phyloP scores from a whole-genome alignment of 2,329 filamentous ascomycete species.

The Paracoccidioides brasiliensis region DNA sequence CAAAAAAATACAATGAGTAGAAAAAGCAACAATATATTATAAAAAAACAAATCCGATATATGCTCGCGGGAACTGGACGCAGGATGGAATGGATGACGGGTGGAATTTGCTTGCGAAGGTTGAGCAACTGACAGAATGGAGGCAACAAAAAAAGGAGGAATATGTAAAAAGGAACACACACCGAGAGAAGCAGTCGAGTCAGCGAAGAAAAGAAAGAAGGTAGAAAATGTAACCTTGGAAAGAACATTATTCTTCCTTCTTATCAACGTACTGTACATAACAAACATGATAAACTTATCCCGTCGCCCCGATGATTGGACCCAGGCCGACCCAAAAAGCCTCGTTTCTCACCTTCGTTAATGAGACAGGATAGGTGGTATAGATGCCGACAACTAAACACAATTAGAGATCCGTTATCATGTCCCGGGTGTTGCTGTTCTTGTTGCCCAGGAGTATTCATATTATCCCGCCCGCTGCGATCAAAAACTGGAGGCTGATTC shows the following conservation, averaged over 20 bases:
- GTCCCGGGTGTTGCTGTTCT: constrained; percentile 2
- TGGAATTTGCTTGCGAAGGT: no score
- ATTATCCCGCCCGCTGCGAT: background rate
- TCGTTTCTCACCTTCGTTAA: constrained; percentile 9
- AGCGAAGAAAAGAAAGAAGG: constrained; percentile 5
- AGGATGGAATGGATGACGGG: no score
- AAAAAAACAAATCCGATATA: no score
- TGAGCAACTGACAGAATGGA: no score
- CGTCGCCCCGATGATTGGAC: constrained; percentile 12
- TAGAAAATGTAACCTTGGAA: constrained; percentile 1
- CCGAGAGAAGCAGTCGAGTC: background rate
- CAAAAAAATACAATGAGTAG: no score
- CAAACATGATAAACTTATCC: constrained; percentile 22
- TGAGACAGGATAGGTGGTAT: constrained; percentile 35
- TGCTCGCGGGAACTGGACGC: no score
- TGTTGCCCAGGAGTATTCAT: background rate
- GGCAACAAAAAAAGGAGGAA: no score
- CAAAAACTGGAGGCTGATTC: background rate
- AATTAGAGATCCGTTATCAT: constrained; percentile 23
- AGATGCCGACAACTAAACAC: constrained; percentile 38
- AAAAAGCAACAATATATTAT: no score
- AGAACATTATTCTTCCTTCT: constrained; percentile 1
- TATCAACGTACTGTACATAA: constrained; percentile 19
- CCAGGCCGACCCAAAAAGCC: background rate
- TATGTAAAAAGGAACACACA: background rate